A percentile compares a stretch with the other conserved stretches of the same genome.
These are phyloP conservation scores for Dendrobium catenatum DNA, from an alignment of 106 monocot species.

Conservation along the genomic window DNA sequence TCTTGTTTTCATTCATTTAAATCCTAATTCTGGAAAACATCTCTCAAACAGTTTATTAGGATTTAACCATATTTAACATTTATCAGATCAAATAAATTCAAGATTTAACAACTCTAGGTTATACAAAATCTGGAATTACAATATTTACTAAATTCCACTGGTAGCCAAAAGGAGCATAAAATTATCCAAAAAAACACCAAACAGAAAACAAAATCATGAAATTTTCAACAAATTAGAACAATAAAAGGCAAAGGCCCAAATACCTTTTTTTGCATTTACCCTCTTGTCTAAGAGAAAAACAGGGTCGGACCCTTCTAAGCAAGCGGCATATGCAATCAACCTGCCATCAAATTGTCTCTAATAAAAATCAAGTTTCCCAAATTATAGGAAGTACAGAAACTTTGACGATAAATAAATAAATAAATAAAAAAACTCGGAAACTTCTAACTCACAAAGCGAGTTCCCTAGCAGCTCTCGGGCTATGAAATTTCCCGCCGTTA, in stretches of 20 bases:
- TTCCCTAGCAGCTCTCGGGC: constrained; percentile 87
- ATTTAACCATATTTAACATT: no score
- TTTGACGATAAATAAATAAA: not conserved
- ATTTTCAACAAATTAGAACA: not conserved
- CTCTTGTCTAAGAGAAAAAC: constrained; percentile 71
- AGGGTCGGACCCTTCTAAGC: constrained; percentile 87
- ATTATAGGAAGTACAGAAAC: not conserved
- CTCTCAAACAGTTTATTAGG: no score
- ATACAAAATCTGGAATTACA: no score
- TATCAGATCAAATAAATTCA: no score
- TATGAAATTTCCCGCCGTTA: constrained; percentile 73
- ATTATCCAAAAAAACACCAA: not conserved
- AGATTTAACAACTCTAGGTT: no score
- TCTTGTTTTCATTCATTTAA: no score
- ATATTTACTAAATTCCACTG: not conserved
- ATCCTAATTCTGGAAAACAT: no score
- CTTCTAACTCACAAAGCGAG: constrained; percentile 72
- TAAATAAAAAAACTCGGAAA: not conserved
- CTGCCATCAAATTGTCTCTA: constrained; percentile 23
- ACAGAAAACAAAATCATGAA: not conserved
- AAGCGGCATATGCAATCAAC: constrained; percentile 82
- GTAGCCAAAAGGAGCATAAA: not conserved
- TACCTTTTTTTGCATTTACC: constrained; percentile 81
- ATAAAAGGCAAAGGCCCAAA: not conserved
- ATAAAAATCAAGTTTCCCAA: constrained; percentile 2